phyloP scores from a whole-genome alignment of 2,329 filamentous ascomycete genomes.

The Sclerotinia borealis region DNA sequence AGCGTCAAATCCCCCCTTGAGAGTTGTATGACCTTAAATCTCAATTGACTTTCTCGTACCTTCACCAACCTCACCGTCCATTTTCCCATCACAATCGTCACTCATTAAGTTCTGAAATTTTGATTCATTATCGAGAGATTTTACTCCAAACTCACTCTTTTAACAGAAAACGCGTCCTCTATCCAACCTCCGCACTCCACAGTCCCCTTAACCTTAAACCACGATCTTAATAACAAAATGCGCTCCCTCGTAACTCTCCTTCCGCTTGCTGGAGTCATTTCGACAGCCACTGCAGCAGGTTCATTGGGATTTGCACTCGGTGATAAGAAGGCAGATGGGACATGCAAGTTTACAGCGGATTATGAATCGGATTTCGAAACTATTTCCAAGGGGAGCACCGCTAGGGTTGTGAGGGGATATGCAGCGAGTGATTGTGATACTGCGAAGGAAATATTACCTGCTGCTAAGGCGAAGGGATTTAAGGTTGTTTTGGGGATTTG shows the following conservation, averaged over 20 bases:
- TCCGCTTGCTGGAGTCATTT: slow-evolving; percentile 41
- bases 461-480: slow-evolving; percentile 58
- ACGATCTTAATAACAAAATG: no score
- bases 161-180: background rate
- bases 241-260: slow-evolving; percentile 17
- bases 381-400: slow-evolving; percentile 40
- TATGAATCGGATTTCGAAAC: slow-evolving; percentile 61
- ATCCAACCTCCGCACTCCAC: slow-evolving; percentile 1
- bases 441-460: slow-evolving; percentile 56
- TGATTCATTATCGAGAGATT: background rate
- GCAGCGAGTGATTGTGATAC: slow-evolving; percentile 61
- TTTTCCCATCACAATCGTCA: background rate
- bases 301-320: slow-evolving; percentile 61
- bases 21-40: background rate
- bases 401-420: slow-evolving; percentile 59
- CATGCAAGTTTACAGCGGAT: slow-evolving; percentile 56
- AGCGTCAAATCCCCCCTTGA: background rate
- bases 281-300: slow-evolving; percentile 40
- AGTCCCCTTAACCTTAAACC: background rate
- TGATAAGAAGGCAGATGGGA: slow-evolving; percentile 53
- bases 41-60: background rate
- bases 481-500: slow-evolving; percentile 66
- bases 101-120: background rate
- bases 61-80: background rate
- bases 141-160: background rate